Evolutionary conservation across 352 stramenopile species (phyloP), one percentile per base, ranked within the genome.

Genomic region (Pythium dissimile): DNA sequence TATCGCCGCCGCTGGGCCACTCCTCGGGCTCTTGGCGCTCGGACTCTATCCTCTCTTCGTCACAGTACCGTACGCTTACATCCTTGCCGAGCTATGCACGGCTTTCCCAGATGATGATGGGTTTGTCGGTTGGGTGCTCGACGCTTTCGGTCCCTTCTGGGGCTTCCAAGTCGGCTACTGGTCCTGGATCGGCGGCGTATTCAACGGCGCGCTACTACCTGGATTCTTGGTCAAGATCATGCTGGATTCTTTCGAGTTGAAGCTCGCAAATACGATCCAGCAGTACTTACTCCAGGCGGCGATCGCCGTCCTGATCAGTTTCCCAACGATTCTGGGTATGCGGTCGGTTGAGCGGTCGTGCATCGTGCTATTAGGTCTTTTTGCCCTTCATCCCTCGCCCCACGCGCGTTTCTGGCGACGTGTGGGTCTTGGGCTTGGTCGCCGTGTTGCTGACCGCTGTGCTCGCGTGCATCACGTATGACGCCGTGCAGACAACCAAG

Each of bases 61-160:
- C 79, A 86, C 73, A 1, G 34, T 97, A 2, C 91, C 89, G 18
- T 92, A 97, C 66, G 87, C 77, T 7, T 70, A 96, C 42, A 85
- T 98, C 32, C 94, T 94, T 8, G 80, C 89, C 8, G 91, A 98
- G 71, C 69, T 98, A n/a, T 88, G 81, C 18, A 84, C 84, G 0
- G 73, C 89, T 8, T 97, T 97, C 66, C 89, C 87, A 1, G 87
- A 97, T 18, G 69, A 82, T 24, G 72, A 67, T 18, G 89, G 75
- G 45, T 94, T 88, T 53, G 78, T 91, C 1, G 77, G 88, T 3
- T 98, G 92, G 92, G 86, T 97, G 2, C 67, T 90, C 51, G 72
- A 91, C 61, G 91, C 89, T 1, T 97, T 96, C 77, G 93, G 89
- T 8, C 64, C 75, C 12, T 92, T 89, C 67, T 89, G 77, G 81